Conservation (phyloP, 768 basidiomycete genomes). For the Fibroporia radiculosa region DNA sequence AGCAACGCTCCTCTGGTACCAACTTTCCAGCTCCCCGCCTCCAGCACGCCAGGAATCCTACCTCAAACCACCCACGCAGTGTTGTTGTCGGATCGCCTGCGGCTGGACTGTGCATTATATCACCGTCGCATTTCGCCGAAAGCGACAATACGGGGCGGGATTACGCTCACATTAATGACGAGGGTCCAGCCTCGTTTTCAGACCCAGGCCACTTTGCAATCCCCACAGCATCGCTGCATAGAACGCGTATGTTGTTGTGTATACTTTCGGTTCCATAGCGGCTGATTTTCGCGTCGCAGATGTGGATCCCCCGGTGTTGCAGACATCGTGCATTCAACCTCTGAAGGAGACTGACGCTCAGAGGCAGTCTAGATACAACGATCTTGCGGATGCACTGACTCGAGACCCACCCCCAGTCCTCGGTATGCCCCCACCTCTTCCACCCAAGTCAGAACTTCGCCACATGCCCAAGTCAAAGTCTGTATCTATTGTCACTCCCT, state of each 20-base stretch:
- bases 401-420: not conserved
- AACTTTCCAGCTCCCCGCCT: too few relatives aligned
- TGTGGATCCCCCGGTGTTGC: not conserved
- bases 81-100: too few relatives aligned
- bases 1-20: too few relatives aligned
- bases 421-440: slow-evolving; percentile 11
- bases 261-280: too few relatives aligned
- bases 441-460: slow-evolving; percentile 9
- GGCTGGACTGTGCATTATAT: too few relatives aligned
- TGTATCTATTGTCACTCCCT: slow-evolving; percentile 11
- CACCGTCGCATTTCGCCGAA: not conserved
- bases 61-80: too few relatives aligned
- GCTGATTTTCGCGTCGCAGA: not conserved
- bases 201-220: not conserved
- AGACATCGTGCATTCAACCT: not conserved
- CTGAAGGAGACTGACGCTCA: not conserved
- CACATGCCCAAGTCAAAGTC: slow-evolving; percentile 7
- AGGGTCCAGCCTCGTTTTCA: not conserved
- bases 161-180: not conserved
- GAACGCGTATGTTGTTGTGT: too few relatives aligned
- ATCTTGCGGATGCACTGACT: not conserved
- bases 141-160: not conserved
- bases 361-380: slow-evolving; percentile 1
- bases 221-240: too few relatives aligned
- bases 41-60: too few relatives aligned